Evolutionary conservation across 495 filamentous ascomycete species (phyloP), one percentile per base, ranked within the genome.

Genomic region (Aspergillus panamensis): DNA sequence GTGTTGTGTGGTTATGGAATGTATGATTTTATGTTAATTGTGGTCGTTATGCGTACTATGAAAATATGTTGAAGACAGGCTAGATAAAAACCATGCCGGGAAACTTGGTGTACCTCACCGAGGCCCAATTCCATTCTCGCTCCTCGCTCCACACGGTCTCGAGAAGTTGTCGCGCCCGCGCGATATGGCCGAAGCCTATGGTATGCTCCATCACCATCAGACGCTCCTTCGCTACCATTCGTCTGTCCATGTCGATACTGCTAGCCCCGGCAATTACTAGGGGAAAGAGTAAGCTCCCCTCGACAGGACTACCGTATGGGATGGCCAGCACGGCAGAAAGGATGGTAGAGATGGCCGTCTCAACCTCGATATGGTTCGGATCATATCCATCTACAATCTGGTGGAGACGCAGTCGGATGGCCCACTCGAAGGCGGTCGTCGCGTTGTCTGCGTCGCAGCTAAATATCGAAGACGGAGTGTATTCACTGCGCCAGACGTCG

Each of bases 121-220:
- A 49, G 16, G 67, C 67, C 67, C 67, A 70, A 42, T 70, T 70
- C 42, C 42, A 45, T 10, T 45, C 42, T 10, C 42, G n/a, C 10
- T 40, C 53, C 3, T 59, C 57, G 37, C 51, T 39, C 67, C 67
- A 70, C 0, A 70, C 63, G 1, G 57, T 58, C 10, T 68, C 65
- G 19, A 70, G 17, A 0, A 70, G 35, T 45, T 64, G 65, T 40
- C 65, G 48, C 0, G 65, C 63, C 31, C 64, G 55, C 21, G 62
- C 59, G 10, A 70, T 70, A 59, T 70, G 67, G 19, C 57, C 55
- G 42, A 68, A 70, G 1, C 67, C 67, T 13, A 70, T 32, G 0
- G 67, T 70, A 44, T 64, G 66, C 21, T 70, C 67, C 62, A 70
- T 67, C 0, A 70, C 67, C 67, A 70, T 70, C 6, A 70, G 32